Conservation (phyloP, 257 asterid genomes). For the Fraxinus quadrangulata region DNA sequence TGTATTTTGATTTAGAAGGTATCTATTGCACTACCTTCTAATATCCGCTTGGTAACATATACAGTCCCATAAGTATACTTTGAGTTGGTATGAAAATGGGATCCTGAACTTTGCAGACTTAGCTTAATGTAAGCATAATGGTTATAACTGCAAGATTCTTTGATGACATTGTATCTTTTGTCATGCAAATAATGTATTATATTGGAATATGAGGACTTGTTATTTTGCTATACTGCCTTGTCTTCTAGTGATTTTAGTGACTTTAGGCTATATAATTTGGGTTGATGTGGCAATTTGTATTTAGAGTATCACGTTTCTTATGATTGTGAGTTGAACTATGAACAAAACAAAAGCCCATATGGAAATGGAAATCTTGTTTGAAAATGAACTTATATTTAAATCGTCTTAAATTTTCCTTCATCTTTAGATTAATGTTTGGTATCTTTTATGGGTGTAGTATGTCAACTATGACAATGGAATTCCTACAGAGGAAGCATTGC, state of each 20-base stretch:
- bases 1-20: not conserved
- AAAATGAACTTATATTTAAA: no score
- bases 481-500: constrained; percentile 49
- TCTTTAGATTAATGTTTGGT: constrained; percentile 59
- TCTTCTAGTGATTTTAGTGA: not conserved
- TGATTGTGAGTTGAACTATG: not conserved
- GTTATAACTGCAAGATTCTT: constrained; percentile 14
- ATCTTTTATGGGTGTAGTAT: constrained; percentile 42
- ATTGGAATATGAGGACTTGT: constrained; percentile 10
- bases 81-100: no score
- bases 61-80: not conserved
- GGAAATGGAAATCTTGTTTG: no score
- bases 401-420: constrained; percentile 31
- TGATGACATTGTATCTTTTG: constrained; percentile 10
- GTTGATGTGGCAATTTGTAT: not conserved
- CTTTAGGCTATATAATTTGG: not conserved
- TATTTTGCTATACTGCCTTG: not conserved
- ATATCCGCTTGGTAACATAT: not conserved
- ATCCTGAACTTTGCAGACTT: not conserved
- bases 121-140: not conserved
- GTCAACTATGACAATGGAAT: constrained; percentile 40
- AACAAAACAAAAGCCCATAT: not conserved
- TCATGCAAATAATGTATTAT: not conserved
- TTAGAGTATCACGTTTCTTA: not conserved
- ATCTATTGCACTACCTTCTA: not conserved